phyloP scores from a whole-genome alignment of 2,329 filamentous ascomycete species.

The Alternaria brassicicola region DNA sequence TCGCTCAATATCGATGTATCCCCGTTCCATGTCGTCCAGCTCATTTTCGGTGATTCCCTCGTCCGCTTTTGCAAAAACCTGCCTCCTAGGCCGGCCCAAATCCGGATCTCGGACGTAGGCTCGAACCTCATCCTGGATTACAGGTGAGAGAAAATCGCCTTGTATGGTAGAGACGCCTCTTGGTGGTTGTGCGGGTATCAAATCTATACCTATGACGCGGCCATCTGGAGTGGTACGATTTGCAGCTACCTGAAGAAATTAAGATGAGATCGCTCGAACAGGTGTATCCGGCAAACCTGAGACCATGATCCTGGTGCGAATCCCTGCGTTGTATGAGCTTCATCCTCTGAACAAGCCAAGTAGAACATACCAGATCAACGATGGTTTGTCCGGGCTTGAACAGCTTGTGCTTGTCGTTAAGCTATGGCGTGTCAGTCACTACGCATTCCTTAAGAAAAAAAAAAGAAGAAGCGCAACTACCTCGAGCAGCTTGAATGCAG shows the following conservation, averaged over 20 bases:
- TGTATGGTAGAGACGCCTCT: slow-evolving; percentile 93
- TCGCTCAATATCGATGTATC: slow-evolving; percentile 71
- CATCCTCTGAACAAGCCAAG: neutral
- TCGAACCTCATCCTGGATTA: slow-evolving; percentile 77
- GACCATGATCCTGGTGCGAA: slow-evolving; percentile 74
- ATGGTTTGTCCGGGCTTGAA: slow-evolving; percentile 84
- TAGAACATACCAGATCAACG: slow-evolving; percentile 73
- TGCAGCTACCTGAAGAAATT: slow-evolving; percentile 70
- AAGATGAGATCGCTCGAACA: neutral
- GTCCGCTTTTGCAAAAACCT: slow-evolving; percentile 33
- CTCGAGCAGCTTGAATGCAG: slow-evolving; percentile 91
- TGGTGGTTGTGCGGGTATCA: slow-evolving; percentile 90
- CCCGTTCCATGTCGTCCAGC: slow-evolving; percentile 54
- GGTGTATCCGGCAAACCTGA: slow-evolving; percentile 49
- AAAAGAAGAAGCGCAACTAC: slow-evolving; percentile 52
- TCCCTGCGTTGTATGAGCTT: slow-evolving; percentile 57
- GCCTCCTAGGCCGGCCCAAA: slow-evolving; percentile 58
- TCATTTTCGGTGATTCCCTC: slow-evolving; percentile 47
- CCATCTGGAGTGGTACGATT: slow-evolving; percentile 78
- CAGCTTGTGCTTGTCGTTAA: slow-evolving; percentile 80
- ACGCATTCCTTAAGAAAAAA: neutral
- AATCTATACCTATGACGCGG: slow-evolving; percentile 86
- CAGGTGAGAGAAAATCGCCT: slow-evolving; percentile 82
- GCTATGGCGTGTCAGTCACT: slow-evolving; percentile 56
- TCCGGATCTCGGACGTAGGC: slow-evolving; percentile 72